Percentiles rank a stretch among this genome's conserved stretches.
Conservation (phyloP, 768 basidiomycete species). For the Pleurotus pulmonarius region DNA sequence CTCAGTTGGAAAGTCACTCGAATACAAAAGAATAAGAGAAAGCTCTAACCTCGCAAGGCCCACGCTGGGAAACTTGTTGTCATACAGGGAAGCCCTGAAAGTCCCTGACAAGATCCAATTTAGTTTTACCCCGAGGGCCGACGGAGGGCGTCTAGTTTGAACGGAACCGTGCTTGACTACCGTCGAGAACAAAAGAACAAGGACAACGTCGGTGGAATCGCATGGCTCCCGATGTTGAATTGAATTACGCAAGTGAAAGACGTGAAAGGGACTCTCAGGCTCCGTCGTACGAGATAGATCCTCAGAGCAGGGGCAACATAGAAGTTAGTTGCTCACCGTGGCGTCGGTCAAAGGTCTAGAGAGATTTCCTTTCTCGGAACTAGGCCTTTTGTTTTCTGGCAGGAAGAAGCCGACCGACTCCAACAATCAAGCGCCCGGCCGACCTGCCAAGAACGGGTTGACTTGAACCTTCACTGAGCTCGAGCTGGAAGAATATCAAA, state of each 20-base stretch:
- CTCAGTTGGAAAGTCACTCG: background rate
- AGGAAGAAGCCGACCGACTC: background rate
- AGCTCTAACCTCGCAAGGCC: background rate
- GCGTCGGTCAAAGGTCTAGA: background rate
- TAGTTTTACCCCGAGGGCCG: background rate
- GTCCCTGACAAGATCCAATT: constrained; percentile 3
- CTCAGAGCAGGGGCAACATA: too few relatives aligned
- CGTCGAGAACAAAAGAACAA: background rate
- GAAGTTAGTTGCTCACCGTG: background rate
- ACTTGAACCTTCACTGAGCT: background rate
- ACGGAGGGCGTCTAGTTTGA: background rate
- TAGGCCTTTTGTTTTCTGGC: background rate
- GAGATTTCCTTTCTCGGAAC: constrained; percentile 1
- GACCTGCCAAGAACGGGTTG: constrained; percentile 1
- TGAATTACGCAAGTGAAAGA: too few relatives aligned
- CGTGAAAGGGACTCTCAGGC: too few relatives aligned
- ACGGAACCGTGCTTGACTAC: too few relatives aligned
- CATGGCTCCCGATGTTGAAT: too few relatives aligned
- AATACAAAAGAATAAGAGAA: constrained; percentile 4
- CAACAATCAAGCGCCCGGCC: background rate
- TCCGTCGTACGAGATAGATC: too few relatives aligned
- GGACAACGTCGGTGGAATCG: background rate
- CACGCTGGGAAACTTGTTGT: background rate
- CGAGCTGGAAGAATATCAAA: background rate
- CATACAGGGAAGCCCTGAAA: background rate